These are phyloP conservation scores for Candida wancherniae DNA, from an alignment of 805 yeast genomes.

Conservation along the genomic window DNA sequence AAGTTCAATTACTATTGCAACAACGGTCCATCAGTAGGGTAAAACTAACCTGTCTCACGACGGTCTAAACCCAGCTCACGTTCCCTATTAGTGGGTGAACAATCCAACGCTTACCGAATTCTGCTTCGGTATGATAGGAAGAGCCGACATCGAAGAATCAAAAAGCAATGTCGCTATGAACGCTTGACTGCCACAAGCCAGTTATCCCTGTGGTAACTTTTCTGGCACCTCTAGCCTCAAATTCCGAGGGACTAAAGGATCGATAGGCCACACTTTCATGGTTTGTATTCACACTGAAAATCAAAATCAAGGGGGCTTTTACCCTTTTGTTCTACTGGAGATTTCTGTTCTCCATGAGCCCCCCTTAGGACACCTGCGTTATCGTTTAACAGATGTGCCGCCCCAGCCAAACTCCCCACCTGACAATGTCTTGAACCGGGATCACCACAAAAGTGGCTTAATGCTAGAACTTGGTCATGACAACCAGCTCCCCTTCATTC, in stretches of 20 bases:
- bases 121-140: conserved; percentile 49
- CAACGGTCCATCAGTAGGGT: conserved; percentile 33
- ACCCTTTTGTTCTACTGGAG: conserved; percentile 46
- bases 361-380: conserved; percentile 45
- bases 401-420: conserved; percentile 45
- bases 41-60: conserved; percentile 44
- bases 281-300: conserved; percentile 44
- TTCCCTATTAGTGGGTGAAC: conserved; percentile 46
- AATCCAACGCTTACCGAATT: conserved; percentile 41
- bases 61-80: conserved; percentile 42
- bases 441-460: conserved; percentile 26
- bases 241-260: conserved; percentile 41
- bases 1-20: conserved; percentile 39
- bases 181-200: conserved; percentile 39
- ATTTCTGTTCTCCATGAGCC: conserved; percentile 45
- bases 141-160: conserved; percentile 48
- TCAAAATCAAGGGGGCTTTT: conserved; percentile 43
- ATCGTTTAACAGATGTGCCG: conserved; percentile 45
- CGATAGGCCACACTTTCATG: conserved; percentile 49
- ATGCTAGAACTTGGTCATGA: too few relatives aligned
- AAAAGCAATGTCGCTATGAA: conserved; percentile 10
- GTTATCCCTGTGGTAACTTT: conserved; percentile 6
- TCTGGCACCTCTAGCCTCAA: conserved; percentile 8
- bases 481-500: too few relatives aligned
- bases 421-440: conserved; percentile 38